Percentiles rank a stretch among this genome's conserved stretches.
phyloP scores from a whole-genome alignment of 2,329 filamentous ascomycete genomes.

The Aspergillus luchuensis region DNA sequence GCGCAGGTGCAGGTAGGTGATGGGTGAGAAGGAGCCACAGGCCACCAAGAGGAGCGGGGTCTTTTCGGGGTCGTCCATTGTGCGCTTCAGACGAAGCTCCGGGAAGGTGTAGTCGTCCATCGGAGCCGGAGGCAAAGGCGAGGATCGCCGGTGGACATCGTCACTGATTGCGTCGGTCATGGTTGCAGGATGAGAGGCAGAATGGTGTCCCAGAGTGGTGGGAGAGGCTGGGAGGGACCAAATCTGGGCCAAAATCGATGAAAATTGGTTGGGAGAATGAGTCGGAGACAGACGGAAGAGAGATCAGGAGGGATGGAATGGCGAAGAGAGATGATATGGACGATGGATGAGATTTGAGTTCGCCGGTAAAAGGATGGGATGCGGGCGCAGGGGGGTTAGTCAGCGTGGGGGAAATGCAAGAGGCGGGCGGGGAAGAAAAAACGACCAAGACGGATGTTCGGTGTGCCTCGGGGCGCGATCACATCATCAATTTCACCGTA shows the following conservation, averaged over 20 bases:
- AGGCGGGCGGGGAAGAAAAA: constrained; percentile 11
- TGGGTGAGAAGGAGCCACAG: constrained; percentile 67
- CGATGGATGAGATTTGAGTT: constrained; percentile 2
- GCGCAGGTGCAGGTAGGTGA: constrained; percentile 62
- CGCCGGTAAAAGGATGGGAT: constrained; percentile 10
- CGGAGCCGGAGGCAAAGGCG: constrained; percentile 28
- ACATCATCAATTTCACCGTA: background rate
- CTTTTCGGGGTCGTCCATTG: constrained; percentile 51
- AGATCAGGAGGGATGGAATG: background rate
- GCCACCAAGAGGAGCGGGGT: constrained; percentile 52
- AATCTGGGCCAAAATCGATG: background rate
- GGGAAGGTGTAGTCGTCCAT: constrained; percentile 50
- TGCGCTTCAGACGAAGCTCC: constrained; percentile 47
- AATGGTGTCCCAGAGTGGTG: background rate
- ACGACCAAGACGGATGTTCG: constrained; percentile 6
- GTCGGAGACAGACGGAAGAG: background rate
- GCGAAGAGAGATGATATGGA: constrained; percentile 6
- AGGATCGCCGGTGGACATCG: constrained; percentile 29
- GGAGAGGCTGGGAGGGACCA: background rate
- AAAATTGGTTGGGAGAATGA: background rate
- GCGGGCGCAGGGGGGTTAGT: constrained; percentile 10
- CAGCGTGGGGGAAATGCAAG: constrained; percentile 9
- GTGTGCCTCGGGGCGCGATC: background rate
- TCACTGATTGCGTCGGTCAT: constrained; percentile 32
- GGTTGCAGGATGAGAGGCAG: constrained; percentile 17